Evolutionary conservation across 257 asterid genomes (phyloP), one percentile per base, ranked within the genome.

Genomic region (Thymus mandschuricus): DNA sequence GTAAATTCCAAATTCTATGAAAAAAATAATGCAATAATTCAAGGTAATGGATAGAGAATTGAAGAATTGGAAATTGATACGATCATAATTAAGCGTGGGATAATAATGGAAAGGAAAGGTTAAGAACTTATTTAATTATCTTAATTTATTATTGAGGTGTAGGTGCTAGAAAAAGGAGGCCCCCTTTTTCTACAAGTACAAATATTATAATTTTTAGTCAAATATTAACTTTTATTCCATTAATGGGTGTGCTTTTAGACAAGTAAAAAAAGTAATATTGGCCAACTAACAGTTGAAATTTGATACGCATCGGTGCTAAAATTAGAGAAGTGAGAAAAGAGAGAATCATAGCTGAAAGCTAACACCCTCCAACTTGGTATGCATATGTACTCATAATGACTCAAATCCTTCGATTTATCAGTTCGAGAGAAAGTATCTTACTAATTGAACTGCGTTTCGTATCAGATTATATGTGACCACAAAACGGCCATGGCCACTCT

Each of bases 201-300:
- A 60, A 49, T 71, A 50, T 69, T 69, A 68, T 51, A 63, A 35
- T 35, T 45, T 69, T 69, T 67, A 60, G 78, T 77, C 81, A 72
- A 77, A 54, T 64, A 34, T 60, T 10, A 56, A 66, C 78, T 77
- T 77, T 68, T 60, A 61, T 51, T 67, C 75, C 67, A 77, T 65
- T 71, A 59, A 60, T 50, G 31, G 67, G 56, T 67, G 45, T 38
- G 21, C 21, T 21, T 21, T 65, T 59, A 27, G 71, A 68, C 66
- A 71, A 49, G 55, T 65, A 40, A 4, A 27, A 55, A 57, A 55
- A 57, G 41, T 31, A 10, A 21, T 28, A 28, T 28, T 28, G 28
- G 35, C 13, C 21, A 21, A 54, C 6, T 21, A 8, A 38, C 44
- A 38, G 44, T 21, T 21, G 21, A 21, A 21, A 21, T 21, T 21